These are phyloP conservation scores for Lithocarpus polystachyus DNA, from an alignment of 306 rosid genomes.

Conservation along the genomic window DNA sequence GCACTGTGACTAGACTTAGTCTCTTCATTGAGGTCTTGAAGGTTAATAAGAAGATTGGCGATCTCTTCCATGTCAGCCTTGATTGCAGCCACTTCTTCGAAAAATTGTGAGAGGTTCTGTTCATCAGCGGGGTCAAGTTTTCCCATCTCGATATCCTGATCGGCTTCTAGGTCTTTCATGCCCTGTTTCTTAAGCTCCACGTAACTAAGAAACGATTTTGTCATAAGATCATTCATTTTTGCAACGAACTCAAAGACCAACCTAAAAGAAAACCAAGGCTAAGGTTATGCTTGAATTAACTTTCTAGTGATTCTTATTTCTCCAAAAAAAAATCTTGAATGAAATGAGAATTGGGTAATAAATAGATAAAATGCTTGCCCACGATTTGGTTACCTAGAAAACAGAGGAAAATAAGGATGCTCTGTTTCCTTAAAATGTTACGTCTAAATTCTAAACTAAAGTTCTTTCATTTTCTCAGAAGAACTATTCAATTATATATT, in stretches of 20 bases:
- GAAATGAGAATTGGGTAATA: neutral
- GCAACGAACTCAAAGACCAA: constrained; percentile 31
- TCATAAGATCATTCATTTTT: constrained; percentile 94
- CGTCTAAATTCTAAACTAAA: neutral
- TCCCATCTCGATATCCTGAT: constrained; percentile 62
- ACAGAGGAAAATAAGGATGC: neutral
- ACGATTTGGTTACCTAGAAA: neutral
- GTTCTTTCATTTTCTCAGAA: neutral
- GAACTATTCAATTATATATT: neutral
- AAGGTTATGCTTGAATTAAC: neutral
- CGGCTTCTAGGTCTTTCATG: constrained; percentile 49
- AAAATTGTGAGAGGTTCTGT: constrained; percentile 70
- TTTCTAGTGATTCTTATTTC: neutral
- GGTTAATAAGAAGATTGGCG: constrained; percentile 82
- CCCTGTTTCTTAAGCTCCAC: constrained; percentile 84
- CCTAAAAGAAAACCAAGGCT: constrained; percentile 18
- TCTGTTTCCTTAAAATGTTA: neutral
- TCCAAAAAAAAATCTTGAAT: neutral
- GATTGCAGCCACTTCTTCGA: constrained; percentile 60
- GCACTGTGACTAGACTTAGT: constrained; percentile 77
- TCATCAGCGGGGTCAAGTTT: constrained; percentile 57
- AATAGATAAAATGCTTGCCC: neutral
- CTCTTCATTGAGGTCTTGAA: constrained; percentile 68
- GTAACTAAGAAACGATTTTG: constrained; percentile 84
- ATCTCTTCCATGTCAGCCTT: constrained; percentile 85